phyloP scores from a whole-genome alignment of 164 flowering plant genomes.

The Vitis cinerea region DNA sequence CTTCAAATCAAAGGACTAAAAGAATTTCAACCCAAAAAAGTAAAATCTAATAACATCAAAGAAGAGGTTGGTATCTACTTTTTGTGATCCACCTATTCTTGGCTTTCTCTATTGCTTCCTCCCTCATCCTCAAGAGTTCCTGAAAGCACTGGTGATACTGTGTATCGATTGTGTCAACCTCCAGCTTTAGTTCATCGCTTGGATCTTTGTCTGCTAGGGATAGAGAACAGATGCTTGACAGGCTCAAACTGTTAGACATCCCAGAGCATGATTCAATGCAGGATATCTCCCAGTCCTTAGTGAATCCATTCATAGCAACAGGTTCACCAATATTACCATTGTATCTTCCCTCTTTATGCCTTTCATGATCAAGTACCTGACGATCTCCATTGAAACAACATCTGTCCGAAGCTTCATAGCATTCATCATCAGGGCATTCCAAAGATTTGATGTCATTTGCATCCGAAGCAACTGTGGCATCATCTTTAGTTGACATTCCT shows the following conservation, averaged over 20 bases:
- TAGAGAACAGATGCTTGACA: slow-evolving; percentile 26
- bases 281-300: slow-evolving; percentile 18
- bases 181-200: slow-evolving; percentile 44
- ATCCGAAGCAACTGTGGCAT: slow-evolving; percentile 2
- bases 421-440: slow-evolving; percentile 15
- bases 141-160: slow-evolving; percentile 48
- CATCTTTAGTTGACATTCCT: slow-evolving; percentile 31
- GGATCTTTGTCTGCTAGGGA: slow-evolving; percentile 35
- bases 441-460: background rate
- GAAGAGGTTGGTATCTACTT: slow-evolving; percentile 21
- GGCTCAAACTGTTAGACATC: slow-evolving; percentile 21
- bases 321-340: slow-evolving; percentile 5
- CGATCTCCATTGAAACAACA: slow-evolving; percentile 15
- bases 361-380: slow-evolving; percentile 13
- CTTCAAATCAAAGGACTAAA: background rate
- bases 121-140: slow-evolving; percentile 54
- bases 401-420: slow-evolving; percentile 4
- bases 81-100: slow-evolving; percentile 52
- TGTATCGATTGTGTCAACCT: slow-evolving; percentile 54
- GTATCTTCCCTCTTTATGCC: slow-evolving; percentile 7
- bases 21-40: background rate
- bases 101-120: slow-evolving; percentile 54
- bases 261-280: slow-evolving; percentile 12
- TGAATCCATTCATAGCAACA: slow-evolving; percentile 5
- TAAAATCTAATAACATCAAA: slow-evolving; percentile 16